Percentiles rank a stretch among this genome's conserved stretches.
Conservation (phyloP, 2,329 filamentous ascomycete species). For the Colletotrichum endophyticum region DNA sequence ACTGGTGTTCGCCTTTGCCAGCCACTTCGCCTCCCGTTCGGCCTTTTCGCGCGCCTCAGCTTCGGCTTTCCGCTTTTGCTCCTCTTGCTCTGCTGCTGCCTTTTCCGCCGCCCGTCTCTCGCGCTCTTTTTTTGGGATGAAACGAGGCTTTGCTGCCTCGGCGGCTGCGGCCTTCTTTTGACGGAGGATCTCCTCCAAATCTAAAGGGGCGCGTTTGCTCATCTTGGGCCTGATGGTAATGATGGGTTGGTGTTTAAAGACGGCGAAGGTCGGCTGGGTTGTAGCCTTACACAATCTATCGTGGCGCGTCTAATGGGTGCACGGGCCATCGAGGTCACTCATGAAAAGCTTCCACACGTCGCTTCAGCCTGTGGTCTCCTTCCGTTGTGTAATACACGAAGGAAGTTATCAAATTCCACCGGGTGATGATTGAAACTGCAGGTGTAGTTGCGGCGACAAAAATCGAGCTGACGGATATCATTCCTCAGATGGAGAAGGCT, state of each 20-base stretch:
- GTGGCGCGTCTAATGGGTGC: not conserved
- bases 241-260: not conserved
- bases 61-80: slow-evolving; percentile 53
- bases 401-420: not conserved
- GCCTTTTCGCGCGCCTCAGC: slow-evolving; percentile 72
- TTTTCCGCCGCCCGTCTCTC: slow-evolving; percentile 83
- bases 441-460: not conserved
- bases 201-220: slow-evolving; percentile 58
- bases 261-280: not conserved
- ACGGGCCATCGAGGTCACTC: not conserved
- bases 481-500: not conserved
- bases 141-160: slow-evolving; percentile 85
- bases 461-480: not conserved
- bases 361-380: not conserved
- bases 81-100: slow-evolving; percentile 70
- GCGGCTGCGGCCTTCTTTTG: slow-evolving; percentile 88
- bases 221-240: not conserved
- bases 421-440: not conserved
- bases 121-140: slow-evolving; percentile 82
- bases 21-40: slow-evolving; percentile 61
- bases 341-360: not conserved
- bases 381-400: not conserved
- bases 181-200: slow-evolving; percentile 83
- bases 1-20: slow-evolving; percentile 21
- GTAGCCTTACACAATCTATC: not conserved